These are phyloP conservation scores for Syzygium jambos DNA, from an alignment of 345 rosid genomes.

Conservation along the genomic window DNA sequence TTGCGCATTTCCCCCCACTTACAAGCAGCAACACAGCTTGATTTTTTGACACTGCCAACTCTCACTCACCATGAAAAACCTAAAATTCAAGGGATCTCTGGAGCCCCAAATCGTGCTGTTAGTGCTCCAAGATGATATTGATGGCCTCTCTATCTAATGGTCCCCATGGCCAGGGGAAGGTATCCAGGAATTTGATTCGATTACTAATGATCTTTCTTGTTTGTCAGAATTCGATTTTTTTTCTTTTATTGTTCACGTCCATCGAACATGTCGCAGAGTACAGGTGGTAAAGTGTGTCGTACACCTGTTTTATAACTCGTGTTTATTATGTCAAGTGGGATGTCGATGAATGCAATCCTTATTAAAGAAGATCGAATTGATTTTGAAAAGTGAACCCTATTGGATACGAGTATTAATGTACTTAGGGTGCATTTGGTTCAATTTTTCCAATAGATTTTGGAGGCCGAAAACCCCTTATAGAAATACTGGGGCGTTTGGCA, in stretches of 20 bases:
- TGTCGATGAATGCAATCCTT: background rate
- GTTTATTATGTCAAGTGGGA: background rate
- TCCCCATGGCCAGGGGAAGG: rapidly evolving
- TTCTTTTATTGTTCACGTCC: too few species aligned
- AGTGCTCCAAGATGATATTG: background rate
- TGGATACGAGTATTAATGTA: background rate
- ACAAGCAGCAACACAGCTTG: background rate
- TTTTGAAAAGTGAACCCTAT: background rate
- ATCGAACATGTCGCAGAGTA: background rate
- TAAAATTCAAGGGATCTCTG: background rate
- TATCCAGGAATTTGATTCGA: background rate
- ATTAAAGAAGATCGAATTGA: background rate
- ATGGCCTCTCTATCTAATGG: background rate
- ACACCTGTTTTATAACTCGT: rapidly evolving
- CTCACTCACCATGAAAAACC: background rate
- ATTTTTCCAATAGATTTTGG: too few species aligned
- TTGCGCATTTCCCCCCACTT: too few species aligned
- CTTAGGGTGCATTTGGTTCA: too few species aligned
- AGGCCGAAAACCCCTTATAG: too few species aligned
- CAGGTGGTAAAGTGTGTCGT: background rate
- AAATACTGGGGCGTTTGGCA: too few species aligned
- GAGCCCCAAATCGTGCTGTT: background rate
- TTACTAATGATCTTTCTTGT: too few species aligned
- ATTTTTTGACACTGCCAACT: background rate
- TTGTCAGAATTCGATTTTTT: too few species aligned